These are phyloP conservation scores for Trichoderma virens DNA, from an alignment of 495 filamentous ascomycete genomes.

Conservation along the genomic window DNA sequence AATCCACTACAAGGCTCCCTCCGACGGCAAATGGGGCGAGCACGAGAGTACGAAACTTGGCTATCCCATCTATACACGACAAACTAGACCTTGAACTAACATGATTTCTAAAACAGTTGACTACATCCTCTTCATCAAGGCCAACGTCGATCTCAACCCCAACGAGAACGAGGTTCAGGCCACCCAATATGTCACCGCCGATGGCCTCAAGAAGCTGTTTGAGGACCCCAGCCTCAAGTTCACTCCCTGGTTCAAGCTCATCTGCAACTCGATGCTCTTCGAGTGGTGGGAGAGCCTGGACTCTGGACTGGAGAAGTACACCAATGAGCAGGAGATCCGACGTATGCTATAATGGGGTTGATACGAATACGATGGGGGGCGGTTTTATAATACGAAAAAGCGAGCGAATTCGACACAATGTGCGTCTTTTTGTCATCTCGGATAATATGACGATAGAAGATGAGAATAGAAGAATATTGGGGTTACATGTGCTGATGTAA, in stretches of 20 bases:
- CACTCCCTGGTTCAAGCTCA: slow-evolving; percentile 99
- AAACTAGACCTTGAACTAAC: not conserved
- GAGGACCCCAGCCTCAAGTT: slow-evolving; percentile 70
- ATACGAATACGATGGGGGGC: not conserved
- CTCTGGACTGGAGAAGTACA: slow-evolving; percentile 72
- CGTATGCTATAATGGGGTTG: slow-evolving; percentile 53
- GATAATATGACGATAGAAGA: not conserved
- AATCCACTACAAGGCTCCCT: slow-evolving; percentile 97
- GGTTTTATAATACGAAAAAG: not conserved
- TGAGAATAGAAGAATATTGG: not conserved
- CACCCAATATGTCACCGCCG: slow-evolving; percentile 71
- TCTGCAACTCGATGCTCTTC: slow-evolving; percentile 94
- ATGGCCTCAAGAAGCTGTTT: slow-evolving; percentile 82
- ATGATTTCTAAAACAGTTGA: slow-evolving; percentile 54
- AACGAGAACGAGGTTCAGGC: slow-evolving; percentile 87
- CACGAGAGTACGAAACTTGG: slow-evolving; percentile 72
- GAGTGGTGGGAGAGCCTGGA: slow-evolving; percentile 96
- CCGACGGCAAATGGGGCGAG: slow-evolving; percentile 97
- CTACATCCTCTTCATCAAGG: slow-evolving; percentile 98
- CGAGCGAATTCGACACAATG: not conserved
- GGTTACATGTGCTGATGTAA: not conserved
- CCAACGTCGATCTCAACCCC: slow-evolving; percentile 70
- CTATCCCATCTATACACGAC: not conserved
- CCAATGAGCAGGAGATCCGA: slow-evolving; percentile 75
- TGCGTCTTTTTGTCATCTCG: not conserved